Base-by-base conservation (phyloP, 2,329 filamentous ascomycete species). In the Neopestalotiopsis sp. region DNA sequence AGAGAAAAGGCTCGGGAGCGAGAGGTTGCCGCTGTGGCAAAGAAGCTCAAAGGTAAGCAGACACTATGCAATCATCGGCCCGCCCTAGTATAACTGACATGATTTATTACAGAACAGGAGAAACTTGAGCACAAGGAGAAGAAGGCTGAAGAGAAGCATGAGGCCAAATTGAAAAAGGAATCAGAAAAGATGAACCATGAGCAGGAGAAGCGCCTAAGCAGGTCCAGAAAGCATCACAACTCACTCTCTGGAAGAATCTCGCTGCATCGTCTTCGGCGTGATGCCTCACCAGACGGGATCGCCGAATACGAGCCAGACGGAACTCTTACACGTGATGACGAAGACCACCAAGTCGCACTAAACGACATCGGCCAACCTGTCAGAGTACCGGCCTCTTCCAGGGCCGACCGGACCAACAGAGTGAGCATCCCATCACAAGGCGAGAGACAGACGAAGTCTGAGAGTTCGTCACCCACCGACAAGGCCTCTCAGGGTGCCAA, bases 21-120 rank as follows among this genome's bases (percentile, higher is more conserved):
- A 70, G 87, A 90, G 76, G 77, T 86, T 4, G 86, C 86, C 66
- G 85, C 88, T 4, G 84, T 86, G 17, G 81, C 84, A 53, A 86
- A 83, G 74, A 87, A 86, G 71, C 74, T 88, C 17, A 91, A 87
- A 77, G 87, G 92, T 92, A 79, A 78, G 28, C 30, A 40, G 12
- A 9, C n/a, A 2, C 28, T 5, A 9, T 38, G 10, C 10, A 14
- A 28, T 34, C 10, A 38, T 17, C 24, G 24, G n/a, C 13, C 9
- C 20, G 1, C 7, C 12, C 6, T 3, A 12, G 24, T 32, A 6
- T 17, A 7, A 42, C 30, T 45, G 6, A 59, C 17, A 24, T 6
- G 38, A 5, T 38, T 14, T 67, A 9, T 32, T 59, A 45, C 69
- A 87, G 84, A 83, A 7, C 80, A 89, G 75, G 81, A 84, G 14